phyloP scores from a whole-genome alignment of 225 moss, liverwort and hornwort genomes.

The Marchantia paleacea region DNA sequence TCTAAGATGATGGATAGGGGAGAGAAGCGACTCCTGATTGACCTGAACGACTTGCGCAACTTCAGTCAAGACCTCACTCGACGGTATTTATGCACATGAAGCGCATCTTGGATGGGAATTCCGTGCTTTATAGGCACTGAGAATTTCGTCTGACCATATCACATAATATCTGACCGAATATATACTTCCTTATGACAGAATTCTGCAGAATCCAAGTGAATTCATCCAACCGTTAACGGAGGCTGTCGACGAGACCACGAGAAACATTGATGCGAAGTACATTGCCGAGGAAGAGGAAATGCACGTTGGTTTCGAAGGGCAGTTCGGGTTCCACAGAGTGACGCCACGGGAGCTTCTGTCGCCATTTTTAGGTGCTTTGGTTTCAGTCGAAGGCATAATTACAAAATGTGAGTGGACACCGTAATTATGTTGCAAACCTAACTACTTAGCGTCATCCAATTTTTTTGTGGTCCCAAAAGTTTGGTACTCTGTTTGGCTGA shows the following conservation, averaged over 20 bases:
- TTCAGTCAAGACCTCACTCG: constrained; percentile 66
- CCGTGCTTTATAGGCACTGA: too few relatives aligned
- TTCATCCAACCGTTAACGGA: constrained; percentile 62
- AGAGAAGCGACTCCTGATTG: constrained; percentile 67
- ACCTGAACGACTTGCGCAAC: constrained; percentile 68
- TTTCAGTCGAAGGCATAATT: constrained; percentile 77
- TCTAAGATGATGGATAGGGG: constrained; percentile 52
- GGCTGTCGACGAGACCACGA: constrained; percentile 61
- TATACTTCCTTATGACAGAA: constrained; percentile 26
- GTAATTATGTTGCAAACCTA: background rate
- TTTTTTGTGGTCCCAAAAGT: background rate
- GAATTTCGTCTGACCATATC: background rate
- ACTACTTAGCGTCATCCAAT: background rate
- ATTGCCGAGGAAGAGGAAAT: constrained; percentile 63
- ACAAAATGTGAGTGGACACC: constrained; percentile 58
- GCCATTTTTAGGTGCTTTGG: constrained; percentile 72
- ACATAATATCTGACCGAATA: too few relatives aligned
- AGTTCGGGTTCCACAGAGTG: constrained; percentile 72
- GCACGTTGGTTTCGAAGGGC: constrained; percentile 73
- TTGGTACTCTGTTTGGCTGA: background rate
- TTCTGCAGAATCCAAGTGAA: constrained; percentile 67
- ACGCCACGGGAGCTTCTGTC: constrained; percentile 75
- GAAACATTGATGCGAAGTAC: constrained; percentile 60
- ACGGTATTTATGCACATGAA: constrained; percentile 32
- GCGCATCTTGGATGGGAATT: background rate